Percentiles rank a stretch among this genome's conserved stretches.
These are phyloP conservation scores for Rubus idaeus DNA, from an alignment of 306 rosid genomes.

Conservation along the genomic window DNA sequence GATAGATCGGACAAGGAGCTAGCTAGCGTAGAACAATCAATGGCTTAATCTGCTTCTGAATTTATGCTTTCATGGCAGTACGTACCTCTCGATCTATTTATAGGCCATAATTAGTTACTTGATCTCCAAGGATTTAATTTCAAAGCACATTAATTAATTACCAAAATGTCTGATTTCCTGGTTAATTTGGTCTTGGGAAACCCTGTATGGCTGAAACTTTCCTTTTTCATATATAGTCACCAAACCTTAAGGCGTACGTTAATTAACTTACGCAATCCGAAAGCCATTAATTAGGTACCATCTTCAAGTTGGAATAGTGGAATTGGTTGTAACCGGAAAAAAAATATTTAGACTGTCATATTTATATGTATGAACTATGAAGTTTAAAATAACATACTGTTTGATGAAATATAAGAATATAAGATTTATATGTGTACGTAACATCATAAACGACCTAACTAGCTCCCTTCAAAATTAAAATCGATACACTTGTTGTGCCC, in stretches of 20 bases:
- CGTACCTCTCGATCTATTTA: neutral
- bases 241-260: neutral
- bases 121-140: neutral
- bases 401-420: neutral
- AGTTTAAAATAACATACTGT: neutral
- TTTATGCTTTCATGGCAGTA: neutral
- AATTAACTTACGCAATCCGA: neutral
- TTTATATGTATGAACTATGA: neutral
- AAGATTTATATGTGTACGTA: too few species aligned
- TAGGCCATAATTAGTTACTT: neutral
- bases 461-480: too few species aligned
- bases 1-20: neutral
- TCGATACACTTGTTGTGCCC: too few species aligned
- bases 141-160: neutral
- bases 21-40: neutral
- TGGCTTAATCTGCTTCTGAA: neutral
- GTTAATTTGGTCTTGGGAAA: neutral
- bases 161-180: neutral
- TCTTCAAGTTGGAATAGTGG: slow-evolving; percentile 7
- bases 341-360: neutral
- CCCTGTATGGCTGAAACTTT: neutral
- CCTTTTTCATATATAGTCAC: neutral
- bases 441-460: too few species aligned
- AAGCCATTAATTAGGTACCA: neutral
- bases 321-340: neutral